Evolutionary conservation across 2,329 filamentous ascomycete genomes (phyloP), one percentile per base, ranked within the genome.

Genomic region (Fusarium bulbicola): DNA sequence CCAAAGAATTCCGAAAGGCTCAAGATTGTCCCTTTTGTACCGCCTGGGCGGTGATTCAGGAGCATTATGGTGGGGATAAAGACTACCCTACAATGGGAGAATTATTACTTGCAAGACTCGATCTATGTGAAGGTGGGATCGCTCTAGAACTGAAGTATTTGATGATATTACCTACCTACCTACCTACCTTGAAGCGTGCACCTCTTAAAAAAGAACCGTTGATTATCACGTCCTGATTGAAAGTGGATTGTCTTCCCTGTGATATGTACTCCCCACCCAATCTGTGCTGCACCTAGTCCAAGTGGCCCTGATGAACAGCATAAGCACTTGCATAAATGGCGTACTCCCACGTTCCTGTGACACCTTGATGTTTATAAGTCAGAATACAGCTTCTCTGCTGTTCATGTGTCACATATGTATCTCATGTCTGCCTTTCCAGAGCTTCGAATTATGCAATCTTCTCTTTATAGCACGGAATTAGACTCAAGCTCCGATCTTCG

Each of bases 251-350:
- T 28, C 34, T n/a, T 39, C 10, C 24, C 34, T 54, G 34, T n/a
- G 34, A 54, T 28, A 5, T n/a, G 45, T 30, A n/a, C 24, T 39
- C 24, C 43, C 43, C 56, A 37, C 45, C 16, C 30, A 15, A 32
- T 32, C 10, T 20, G 39, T 34, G n/a, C n/a, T 34, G 39, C 26
- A 40, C 13, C 30, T 24, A 34, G 32, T 34, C 32, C 8, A 50
- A 37, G 47, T 43, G 49, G 49, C 16, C 15, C 63, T 52, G 12
- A 20, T 52, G 12, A 20, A 20, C 53, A 40, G 46, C 12, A 47
- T 68, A 68, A 68, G 66, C 66, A 68, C 66, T 45, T 68, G 45
- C 24, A 56, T 54, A 45, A 50, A 49, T 68, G 65, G 52, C 47
- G 56, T 53, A 28, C 42, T 50, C 36, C 21, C n/a, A 53, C 42